Evolutionary conservation across 768 basidiomycete species (phyloP), one percentile per base, ranked within the genome.

Genomic region (Leccinum truebloodii): DNA sequence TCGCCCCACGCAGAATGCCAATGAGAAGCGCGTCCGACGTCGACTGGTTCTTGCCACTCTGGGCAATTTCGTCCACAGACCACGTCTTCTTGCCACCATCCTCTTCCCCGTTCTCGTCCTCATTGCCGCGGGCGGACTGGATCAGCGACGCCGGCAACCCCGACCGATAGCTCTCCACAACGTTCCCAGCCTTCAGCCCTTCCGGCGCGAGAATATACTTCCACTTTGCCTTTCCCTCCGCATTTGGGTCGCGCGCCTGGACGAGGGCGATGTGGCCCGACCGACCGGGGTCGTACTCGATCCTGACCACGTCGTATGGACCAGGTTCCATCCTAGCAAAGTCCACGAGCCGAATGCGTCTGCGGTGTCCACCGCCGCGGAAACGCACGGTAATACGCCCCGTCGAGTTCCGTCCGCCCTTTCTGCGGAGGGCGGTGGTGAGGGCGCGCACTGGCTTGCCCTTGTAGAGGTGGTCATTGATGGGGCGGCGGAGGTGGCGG

Each of bases 281-380:
- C 49, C 97, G 83, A 4, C 91, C 91, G 0, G 97, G 97, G 78
- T 98, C 97, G 70, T 96, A 99, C 77, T 98, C 97, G 65, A 99
- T 92, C 52, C 97, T 84, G 4, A 95, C 83, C 50, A 98, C 94
- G 65, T 95, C 92, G 69, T 92, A 91, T 37, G 88, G 77, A 9
- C 96, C 96, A 1, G 85, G 79, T 60, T 88, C 86, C n/a, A 77
- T 76, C 57, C 97, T 84, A 73, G 80, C 76, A 69, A 96, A 98
- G 75, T 99, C 97, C 57, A 99, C 76, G 41, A 86, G 80, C 32
- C 97, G 87, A 61, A 96, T 86, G 35, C 97, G 86, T 60, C 88
- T 86, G 61, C 83, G 85, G 78, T 96, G 95, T 0, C 97, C 97
- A 6, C 97, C 97, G 13, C 97, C 97, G 18, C 90, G 86, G 59